These are phyloP conservation scores for Verticillium klebahnii DNA, from an alignment of 2,329 filamentous ascomycete species.

Conservation along the genomic window DNA sequence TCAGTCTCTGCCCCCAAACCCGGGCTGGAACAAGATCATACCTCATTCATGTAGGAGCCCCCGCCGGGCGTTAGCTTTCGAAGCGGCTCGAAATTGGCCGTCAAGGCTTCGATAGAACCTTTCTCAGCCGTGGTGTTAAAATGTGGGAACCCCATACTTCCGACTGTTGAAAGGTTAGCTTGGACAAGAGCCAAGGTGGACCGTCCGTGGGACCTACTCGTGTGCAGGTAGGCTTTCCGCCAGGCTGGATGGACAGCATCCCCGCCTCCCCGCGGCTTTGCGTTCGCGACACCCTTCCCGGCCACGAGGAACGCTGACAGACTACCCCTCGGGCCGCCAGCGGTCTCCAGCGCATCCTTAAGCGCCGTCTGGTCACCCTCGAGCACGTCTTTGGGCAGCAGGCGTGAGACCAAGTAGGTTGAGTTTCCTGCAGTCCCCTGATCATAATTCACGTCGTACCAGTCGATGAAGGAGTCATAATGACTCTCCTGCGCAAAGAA, in stretches of 20 bases:
- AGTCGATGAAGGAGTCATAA: slow-evolving; percentile 31
- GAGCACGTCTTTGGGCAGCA: slow-evolving; percentile 34
- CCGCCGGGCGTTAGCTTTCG: slow-evolving; percentile 17
- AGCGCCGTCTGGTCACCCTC: slow-evolving; percentile 26
- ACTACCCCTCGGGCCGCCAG: slow-evolving; percentile 13
- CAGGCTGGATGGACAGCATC: slow-evolving; percentile 45
- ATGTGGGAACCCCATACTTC: slow-evolving; percentile 19
- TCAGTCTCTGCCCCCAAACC: neutral
- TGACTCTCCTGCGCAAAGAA: neutral
- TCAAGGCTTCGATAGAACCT: slow-evolving; percentile 19
- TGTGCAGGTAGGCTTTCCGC: slow-evolving; percentile 33
- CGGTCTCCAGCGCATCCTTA: slow-evolving; percentile 28
- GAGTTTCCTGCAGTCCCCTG: slow-evolving; percentile 27
- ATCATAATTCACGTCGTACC: slow-evolving; percentile 32
- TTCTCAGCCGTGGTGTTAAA: slow-evolving; percentile 25
- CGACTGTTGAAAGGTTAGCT: slow-evolving; percentile 20
- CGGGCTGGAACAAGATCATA: slow-evolving; percentile 7
- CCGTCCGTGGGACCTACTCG: slow-evolving; percentile 26
- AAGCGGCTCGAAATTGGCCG: slow-evolving; percentile 26
- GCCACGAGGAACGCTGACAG: slow-evolving; percentile 35
- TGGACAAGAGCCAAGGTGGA: neutral
- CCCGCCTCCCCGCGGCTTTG: slow-evolving; percentile 36
- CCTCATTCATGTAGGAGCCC: slow-evolving; percentile 15
- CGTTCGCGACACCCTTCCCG: slow-evolving; percentile 39
- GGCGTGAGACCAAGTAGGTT: slow-evolving; percentile 34